Conservation (phyloP, 208 protist species). For the Leishmania guyanensis region DNA sequence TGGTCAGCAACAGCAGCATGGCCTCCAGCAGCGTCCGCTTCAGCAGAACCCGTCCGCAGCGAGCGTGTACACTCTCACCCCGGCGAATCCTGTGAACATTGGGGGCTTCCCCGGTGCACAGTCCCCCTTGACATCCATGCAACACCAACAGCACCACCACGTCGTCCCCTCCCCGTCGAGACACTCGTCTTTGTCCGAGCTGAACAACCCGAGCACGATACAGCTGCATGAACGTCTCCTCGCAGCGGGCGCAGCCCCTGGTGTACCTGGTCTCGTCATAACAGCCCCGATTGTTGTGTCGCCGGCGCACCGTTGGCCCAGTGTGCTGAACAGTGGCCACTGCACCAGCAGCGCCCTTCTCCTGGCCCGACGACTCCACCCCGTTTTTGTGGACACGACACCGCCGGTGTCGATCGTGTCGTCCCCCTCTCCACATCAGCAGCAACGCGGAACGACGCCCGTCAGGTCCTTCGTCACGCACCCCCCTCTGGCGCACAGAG, state of each 20-base stretch:
- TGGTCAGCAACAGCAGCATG: constrained; percentile 7
- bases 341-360: background rate
- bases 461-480: constrained; percentile 5
- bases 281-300: background rate
- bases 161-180: background rate
- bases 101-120: background rate
- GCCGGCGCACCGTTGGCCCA: background rate
- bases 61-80: constrained; percentile 15
- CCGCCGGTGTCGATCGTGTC: background rate
- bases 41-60: constrained; percentile 13
- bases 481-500: background rate
- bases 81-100: background rate
- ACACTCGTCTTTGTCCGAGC: background rate
- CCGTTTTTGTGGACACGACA: background rate
- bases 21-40: background rate
- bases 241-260: background rate
- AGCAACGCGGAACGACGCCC: constrained; percentile 13
- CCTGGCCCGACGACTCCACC: background rate
- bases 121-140: constrained; percentile 10
- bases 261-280: background rate
- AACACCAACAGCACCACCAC: constrained; percentile 1
- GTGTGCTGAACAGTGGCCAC: background rate
- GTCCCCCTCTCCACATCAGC: background rate
- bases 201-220: background rate
- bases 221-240: background rate